Percentiles rank a stretch among this genome's conserved stretches.
Conservation (phyloP, 1,284 basidiomycete genomes). For the Trametes pubescens region DNA sequence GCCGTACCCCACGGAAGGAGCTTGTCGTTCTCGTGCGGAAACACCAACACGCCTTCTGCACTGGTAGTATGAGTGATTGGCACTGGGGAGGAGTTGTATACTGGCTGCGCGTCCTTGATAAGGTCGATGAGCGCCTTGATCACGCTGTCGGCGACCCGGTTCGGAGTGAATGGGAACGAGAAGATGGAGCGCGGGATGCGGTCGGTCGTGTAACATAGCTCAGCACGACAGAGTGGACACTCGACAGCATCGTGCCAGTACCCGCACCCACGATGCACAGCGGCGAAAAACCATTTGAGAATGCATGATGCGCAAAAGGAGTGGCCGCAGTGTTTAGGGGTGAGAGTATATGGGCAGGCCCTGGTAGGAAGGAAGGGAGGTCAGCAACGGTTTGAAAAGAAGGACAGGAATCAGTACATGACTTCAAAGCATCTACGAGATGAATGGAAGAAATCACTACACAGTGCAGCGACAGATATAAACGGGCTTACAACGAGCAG, state of each 20-base stretch:
- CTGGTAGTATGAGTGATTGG: constrained; percentile 2
- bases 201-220: constrained; percentile 58
- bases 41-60: no score
- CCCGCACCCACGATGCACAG: constrained; percentile 64
- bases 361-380: constrained; percentile 43
- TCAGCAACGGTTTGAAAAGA: background rate
- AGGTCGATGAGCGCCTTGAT: constrained; percentile 58
- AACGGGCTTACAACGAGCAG: constrained; percentile 57
- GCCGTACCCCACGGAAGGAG: constrained; percentile 27
- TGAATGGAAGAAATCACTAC: background rate
- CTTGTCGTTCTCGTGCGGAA: constrained; percentile 16
- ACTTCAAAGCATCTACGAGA: constrained; percentile 49
- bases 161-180: constrained; percentile 69
- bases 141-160: constrained; percentile 59
- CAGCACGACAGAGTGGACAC: constrained; percentile 69
- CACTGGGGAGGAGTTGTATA: constrained; percentile 3
- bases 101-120: constrained; percentile 38
- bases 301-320: constrained; percentile 71
- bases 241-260: constrained; percentile 70
- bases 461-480: no score
- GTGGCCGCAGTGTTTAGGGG: constrained; percentile 65
- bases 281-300: constrained; percentile 71
- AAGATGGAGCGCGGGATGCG: constrained; percentile 53
- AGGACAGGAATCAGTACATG: constrained; percentile 42
- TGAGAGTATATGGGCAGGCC: constrained; percentile 66